These are phyloP conservation scores for Leishmania aethiopica DNA, from an alignment of 208 protist genomes.

Conservation along the genomic window DNA sequence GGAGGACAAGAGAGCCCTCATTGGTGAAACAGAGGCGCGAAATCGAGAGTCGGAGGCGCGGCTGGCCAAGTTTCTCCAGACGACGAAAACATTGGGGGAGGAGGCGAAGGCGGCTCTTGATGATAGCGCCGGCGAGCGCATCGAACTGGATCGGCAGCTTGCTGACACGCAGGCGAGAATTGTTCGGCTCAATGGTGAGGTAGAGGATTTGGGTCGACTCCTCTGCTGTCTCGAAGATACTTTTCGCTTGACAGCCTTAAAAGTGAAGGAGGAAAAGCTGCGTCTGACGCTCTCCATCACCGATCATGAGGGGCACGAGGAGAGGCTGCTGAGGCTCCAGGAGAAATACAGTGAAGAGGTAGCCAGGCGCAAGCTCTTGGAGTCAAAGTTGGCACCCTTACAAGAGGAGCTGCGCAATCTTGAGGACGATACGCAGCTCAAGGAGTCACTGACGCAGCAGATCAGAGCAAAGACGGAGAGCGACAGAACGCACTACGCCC, in stretches of 20 bases:
- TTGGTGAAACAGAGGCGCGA: conserved; percentile 49
- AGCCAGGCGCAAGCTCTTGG: conserved; percentile 43
- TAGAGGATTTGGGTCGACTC: conserved; percentile 54
- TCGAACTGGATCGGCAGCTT: conserved; percentile 66
- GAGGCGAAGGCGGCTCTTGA: conserved; percentile 49
- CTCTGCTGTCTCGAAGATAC: conserved; percentile 52
- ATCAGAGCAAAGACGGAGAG: conserved; percentile 60
- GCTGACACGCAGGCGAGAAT: conserved; percentile 48
- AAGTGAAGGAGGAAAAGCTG: conserved; percentile 54
- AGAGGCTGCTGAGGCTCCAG: conserved; percentile 41
- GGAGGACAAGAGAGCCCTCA: conserved; percentile 40
- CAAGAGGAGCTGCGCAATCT: conserved; percentile 45
- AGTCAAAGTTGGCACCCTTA: conserved; percentile 51
- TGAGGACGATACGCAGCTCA: conserved; percentile 47
- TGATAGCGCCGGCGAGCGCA: conserved; percentile 46
- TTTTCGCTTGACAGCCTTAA: conserved; percentile 43
- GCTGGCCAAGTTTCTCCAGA: conserved; percentile 49
- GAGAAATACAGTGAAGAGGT: conserved; percentile 45
- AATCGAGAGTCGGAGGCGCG: conserved; percentile 57
- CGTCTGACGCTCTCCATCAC: conserved; percentile 45
- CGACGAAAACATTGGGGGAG: conserved; percentile 46
- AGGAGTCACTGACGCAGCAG: conserved; percentile 63
- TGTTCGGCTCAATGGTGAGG: conserved; percentile 46
- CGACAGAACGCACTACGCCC: conserved; percentile 61
- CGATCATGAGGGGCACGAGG: conserved; percentile 44